A percentile compares a stretch with the other conserved stretches of the same genome.
Evolutionary conservation across 352 stramenopile species (phyloP).

Genomic region (Globisporangium abappressorium): DNA sequence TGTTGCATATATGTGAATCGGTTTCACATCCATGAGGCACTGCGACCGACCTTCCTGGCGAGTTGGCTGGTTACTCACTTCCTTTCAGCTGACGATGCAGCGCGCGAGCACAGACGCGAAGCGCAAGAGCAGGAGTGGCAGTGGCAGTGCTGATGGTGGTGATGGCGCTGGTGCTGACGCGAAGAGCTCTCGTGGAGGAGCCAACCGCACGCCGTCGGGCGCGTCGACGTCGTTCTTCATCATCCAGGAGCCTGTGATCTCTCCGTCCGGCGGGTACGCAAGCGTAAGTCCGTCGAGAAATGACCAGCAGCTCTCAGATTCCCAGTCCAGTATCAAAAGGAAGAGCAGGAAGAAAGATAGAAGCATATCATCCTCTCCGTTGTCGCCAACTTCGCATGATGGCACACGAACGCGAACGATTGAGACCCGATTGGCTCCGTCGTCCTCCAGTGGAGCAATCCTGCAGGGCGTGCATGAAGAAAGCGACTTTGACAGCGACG

Average conservation of each 20-base stretch:
- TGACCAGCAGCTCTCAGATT: background rate
- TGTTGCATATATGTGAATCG: background rate
- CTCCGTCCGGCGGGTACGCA: slow-evolving; percentile 25
- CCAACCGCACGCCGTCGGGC: background rate
- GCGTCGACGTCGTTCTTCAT: slow-evolving; percentile 58
- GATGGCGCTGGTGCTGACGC: background rate
- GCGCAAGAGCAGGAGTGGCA: background rate
- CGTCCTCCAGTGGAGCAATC: background rate
- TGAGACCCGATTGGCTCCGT: background rate
- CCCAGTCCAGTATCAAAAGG: background rate
- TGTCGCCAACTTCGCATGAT: slow-evolving; percentile 2
- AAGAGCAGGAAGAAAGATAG: slow-evolving; percentile 12
- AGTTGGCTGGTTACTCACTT: background rate
- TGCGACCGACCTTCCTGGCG: background rate
- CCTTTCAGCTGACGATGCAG: background rate
- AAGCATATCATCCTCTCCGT: background rate
- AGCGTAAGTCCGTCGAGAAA: slow-evolving; percentile 1
- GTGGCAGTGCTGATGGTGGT: background rate
- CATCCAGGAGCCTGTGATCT: slow-evolving; percentile 51
- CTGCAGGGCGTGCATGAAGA: slow-evolving; percentile 17
- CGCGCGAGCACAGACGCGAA: background rate
- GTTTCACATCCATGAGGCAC: background rate
- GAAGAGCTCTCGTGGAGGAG: background rate
- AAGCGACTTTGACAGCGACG: background rate
- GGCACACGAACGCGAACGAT: background rate